Percentiles rank a stretch among this genome's conserved stretches.
Evolutionary conservation across 2,329 filamentous ascomycete genomes (phyloP).

Genomic region (Aspergillus alliaceus): DNA sequence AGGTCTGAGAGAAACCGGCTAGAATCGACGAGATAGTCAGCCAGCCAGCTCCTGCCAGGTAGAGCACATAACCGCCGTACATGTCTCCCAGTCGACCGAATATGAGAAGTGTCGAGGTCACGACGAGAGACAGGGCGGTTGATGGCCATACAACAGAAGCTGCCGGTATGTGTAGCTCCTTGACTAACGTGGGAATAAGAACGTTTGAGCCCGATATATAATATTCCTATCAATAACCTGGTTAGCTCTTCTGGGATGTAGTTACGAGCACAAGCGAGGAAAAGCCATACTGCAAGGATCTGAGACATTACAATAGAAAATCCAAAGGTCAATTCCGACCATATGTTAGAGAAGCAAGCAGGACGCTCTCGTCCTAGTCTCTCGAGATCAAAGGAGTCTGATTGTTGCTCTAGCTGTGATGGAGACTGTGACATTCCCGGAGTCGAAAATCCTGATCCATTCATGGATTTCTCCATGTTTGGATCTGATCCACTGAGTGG

Average conservation of each 20-base stretch:
- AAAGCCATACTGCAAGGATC: slow-evolving; percentile 55
- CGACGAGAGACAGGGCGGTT: slow-evolving; percentile 52
- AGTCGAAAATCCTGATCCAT: slow-evolving; percentile 2
- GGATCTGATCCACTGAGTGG: background rate
- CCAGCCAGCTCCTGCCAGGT: slow-evolving; percentile 64
- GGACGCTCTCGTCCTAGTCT: slow-evolving; percentile 64
- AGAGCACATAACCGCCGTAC: slow-evolving; percentile 63
- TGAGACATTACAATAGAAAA: slow-evolving; percentile 63
- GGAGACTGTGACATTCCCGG: too few species aligned
- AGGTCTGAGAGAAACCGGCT: slow-evolving; percentile 67
- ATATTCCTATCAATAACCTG: slow-evolving; percentile 57
- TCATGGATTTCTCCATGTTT: background rate
- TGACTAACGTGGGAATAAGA: slow-evolving; percentile 65
- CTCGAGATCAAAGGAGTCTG: slow-evolving; percentile 47
- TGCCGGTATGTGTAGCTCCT: slow-evolving; percentile 64
- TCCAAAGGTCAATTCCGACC: slow-evolving; percentile 63
- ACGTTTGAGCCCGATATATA: slow-evolving; percentile 74
- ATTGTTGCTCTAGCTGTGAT: slow-evolving; percentile 2
- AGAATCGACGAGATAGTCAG: slow-evolving; percentile 68
- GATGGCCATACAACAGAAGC: slow-evolving; percentile 60
- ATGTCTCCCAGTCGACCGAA: slow-evolving; percentile 61
- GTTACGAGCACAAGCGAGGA: background rate
- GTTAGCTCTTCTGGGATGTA: background rate
- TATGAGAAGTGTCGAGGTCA: slow-evolving; percentile 49
- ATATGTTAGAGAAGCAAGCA: slow-evolving; percentile 51